Evolutionary conservation across 2,329 filamentous ascomycete species (phyloP).

Genomic region (Didymella keratinophila): DNA sequence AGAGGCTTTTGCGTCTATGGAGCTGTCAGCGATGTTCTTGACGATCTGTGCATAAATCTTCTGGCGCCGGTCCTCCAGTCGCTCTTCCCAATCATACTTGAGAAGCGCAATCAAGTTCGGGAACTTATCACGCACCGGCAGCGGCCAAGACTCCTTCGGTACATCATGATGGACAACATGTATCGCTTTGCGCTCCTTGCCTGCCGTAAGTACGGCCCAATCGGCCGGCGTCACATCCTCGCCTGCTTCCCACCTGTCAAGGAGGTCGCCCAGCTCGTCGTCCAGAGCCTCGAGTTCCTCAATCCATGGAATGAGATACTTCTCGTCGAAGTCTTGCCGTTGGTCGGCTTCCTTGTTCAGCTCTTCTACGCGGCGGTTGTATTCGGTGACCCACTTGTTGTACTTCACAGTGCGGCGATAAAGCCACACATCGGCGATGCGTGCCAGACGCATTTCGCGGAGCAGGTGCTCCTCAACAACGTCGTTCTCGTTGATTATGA

Average conservation of each 20-base stretch:
- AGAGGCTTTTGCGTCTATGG: background rate
- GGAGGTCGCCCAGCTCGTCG: background rate
- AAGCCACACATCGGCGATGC: background rate
- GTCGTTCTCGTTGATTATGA: background rate
- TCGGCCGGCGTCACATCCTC: background rate
- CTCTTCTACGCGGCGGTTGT: background rate
- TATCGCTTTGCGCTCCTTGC: conserved; percentile 1
- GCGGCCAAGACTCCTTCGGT: conserved; percentile 2
- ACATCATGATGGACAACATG: background rate
- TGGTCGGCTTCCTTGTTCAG: background rate
- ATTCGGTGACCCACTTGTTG: background rate
- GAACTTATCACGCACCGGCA: conserved; percentile 1
- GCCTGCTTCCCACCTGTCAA: background rate
- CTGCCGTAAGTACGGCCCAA: background rate
- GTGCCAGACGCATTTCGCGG: background rate
- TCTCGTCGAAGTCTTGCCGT: background rate
- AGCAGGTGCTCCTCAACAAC: background rate
- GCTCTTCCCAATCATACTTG: background rate
- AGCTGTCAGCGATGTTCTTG: background rate
- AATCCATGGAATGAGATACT: background rate
- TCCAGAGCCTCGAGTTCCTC: background rate
- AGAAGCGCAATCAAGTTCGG: background rate
- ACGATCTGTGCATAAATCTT: background rate
- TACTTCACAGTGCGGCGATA: background rate
- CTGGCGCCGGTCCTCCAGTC: background rate